phyloP scores from a whole-genome alignment of 257 asterid species.

The Jacaranda copaia region DNA sequence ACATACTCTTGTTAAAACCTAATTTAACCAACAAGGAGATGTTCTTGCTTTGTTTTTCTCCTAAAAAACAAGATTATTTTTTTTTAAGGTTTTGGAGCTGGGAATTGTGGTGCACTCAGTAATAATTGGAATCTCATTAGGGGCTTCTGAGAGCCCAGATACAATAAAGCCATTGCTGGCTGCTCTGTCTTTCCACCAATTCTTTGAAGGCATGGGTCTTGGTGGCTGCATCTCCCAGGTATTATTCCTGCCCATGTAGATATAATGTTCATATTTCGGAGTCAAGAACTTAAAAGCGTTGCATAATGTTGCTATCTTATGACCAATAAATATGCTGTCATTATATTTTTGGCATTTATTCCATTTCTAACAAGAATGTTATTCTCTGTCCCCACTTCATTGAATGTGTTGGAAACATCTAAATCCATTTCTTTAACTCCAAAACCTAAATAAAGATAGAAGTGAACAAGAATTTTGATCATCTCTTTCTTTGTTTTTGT shows the following conservation, averaged over 20 bases:
- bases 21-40: not conserved
- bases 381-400: constrained; percentile 40
- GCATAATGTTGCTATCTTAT: constrained; percentile 41
- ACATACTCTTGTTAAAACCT: not conserved
- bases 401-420: not conserved
- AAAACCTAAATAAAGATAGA: not conserved
- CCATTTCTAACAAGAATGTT: constrained; percentile 33
- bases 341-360: not conserved
- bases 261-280: constrained; percentile 24
- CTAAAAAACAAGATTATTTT: not conserved
- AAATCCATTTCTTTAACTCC: not conserved
- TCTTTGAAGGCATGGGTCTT: constrained; percentile 77
- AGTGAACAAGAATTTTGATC: not conserved
- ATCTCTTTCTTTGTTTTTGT: not conserved
- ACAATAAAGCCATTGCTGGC: constrained; percentile 62
- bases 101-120: constrained; percentile 74
- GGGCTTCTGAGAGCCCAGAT: constrained; percentile 54
- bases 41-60: not conserved
- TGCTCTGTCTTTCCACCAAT: constrained; percentile 71
- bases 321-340: constrained; percentile 23
- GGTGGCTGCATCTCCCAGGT: constrained; percentile 80
- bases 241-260: not conserved
- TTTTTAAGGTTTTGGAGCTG: constrained; percentile 62
- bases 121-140: constrained; percentile 64
- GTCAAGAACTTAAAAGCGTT: not conserved